Conservation (phyloP, 257 asterid species). For the Avicennia marina region DNA sequence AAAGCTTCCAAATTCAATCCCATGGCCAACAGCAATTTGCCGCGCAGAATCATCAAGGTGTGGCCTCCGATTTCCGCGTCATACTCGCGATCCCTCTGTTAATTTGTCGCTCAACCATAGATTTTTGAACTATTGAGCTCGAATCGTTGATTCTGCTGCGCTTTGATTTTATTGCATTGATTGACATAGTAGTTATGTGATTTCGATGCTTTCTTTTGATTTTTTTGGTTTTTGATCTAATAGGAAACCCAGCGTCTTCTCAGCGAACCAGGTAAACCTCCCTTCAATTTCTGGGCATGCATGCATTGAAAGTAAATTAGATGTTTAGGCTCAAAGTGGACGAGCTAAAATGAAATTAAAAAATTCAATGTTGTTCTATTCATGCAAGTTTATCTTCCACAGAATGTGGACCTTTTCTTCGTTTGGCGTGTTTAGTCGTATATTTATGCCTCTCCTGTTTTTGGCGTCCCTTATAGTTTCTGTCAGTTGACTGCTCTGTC, state of each 20-base stretch:
- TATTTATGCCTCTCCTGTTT: background rate
- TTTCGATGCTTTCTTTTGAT: background rate
- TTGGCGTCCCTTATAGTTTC: background rate
- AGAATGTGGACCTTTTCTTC: too few relatives aligned
- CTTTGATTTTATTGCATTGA: constrained; percentile 9
- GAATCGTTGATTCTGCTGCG: constrained; percentile 10
- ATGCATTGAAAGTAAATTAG: background rate
- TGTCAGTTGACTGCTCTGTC: background rate
- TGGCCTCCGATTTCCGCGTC: constrained; percentile 39
- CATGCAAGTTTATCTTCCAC: background rate
- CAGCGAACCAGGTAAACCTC: constrained; percentile 89
- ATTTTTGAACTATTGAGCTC: constrained; percentile 11
- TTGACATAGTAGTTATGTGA: too few relatives aligned
- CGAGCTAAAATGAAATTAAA: background rate
- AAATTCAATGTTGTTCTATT: background rate
- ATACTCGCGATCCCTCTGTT: constrained; percentile 40
- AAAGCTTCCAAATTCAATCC: constrained; percentile 27
- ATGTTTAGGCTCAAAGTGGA: background rate
- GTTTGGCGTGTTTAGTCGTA: constrained; percentile 5
- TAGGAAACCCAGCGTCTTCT: constrained; percentile 99
- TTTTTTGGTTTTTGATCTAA: constrained; percentile 5
- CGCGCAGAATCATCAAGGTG: constrained; percentile 68
- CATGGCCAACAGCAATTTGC: constrained; percentile 47
- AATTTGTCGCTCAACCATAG: constrained; percentile 24
- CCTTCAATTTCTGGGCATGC: background rate